Evolutionary conservation across 2,329 filamentous ascomycete species (phyloP), one percentile per base, ranked within the genome.

Genomic region (Colletotrichum tamarilloi): DNA sequence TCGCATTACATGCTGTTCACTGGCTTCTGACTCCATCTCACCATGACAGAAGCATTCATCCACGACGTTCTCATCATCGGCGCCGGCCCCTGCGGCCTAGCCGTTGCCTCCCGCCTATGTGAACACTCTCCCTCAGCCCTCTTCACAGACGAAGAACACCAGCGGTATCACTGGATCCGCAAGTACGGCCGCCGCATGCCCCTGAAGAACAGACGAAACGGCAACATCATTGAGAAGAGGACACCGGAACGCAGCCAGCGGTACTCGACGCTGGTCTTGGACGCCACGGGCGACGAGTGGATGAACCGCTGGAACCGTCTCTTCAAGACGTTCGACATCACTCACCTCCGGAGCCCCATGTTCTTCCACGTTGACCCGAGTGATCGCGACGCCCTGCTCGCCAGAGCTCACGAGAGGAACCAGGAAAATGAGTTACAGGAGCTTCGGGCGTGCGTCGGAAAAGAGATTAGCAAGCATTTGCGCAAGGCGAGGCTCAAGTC

Each of bases 81-180:
- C 9, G 93, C 91, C 7, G 94, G 94, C 0, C 93, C 94, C 4
- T 93, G 91, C 75, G 93, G 93, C 5, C 90, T 96, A 4, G 93
- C 92, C 5, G 89, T 93, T 6, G 93, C 94, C 9, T 91, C 93
- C 1, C 89, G 94, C 4, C 87, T 96, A 1, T 88, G 89, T 55
- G 94, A 96, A 81, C 86, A 88, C 67, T 93, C 92, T 0, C 94
- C 94, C 0, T 94, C 92, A 0, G 93, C 94, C 1, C 90, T 95
- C 65, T 96, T 96, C 82, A 95, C 94, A 0, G 93, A 96, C 78
- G 93, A 94, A 76, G 94, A 96, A 78, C 93, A 96, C 78, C 90
- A 92, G 55, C 88, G 94, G n/a, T 96, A 94, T 79, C 91, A 94
- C 80, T 95, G 93, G 92, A 92, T 95, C 69, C 87, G 87, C 70